phyloP scores from a whole-genome alignment of 495 filamentous ascomycete genomes.

The Hyaloscypha bicolor region DNA sequence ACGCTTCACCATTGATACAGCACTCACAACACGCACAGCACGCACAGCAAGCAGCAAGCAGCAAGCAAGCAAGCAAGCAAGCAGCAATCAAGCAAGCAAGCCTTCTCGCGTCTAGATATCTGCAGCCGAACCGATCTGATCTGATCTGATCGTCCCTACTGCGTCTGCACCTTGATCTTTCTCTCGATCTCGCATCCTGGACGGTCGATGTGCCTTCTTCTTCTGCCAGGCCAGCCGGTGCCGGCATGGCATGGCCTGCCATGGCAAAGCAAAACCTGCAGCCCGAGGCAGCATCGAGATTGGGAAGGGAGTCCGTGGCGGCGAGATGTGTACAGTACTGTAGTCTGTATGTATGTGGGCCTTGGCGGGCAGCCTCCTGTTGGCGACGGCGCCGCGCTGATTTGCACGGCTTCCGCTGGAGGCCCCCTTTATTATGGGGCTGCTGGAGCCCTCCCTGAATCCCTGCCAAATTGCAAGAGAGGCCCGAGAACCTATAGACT shows the following conservation, averaged over 20 bases:
- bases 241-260: background rate
- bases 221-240: background rate
- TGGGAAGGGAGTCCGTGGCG: background rate
- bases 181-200: background rate
- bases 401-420: background rate
- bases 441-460: background rate
- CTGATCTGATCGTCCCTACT: background rate
- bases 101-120: background rate
- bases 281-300: background rate
- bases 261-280: background rate
- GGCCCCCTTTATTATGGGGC: background rate
- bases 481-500: background rate
- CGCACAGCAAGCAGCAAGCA: too few relatives aligned
- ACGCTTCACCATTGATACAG: background rate
- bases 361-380: too few relatives aligned
- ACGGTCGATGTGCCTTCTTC: background rate
- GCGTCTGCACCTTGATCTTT: slow-evolving; percentile 1
- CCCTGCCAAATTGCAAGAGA: background rate
- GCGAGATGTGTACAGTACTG: background rate
- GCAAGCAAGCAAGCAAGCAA: background rate
- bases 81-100: background rate
- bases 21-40: too few relatives aligned
- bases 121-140: background rate
- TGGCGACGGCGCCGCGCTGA: background rate
- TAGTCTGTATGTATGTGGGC: too few relatives aligned